Base-by-base conservation (phyloP, 345 rosid species). In the Syzygium aqueum region DNA sequence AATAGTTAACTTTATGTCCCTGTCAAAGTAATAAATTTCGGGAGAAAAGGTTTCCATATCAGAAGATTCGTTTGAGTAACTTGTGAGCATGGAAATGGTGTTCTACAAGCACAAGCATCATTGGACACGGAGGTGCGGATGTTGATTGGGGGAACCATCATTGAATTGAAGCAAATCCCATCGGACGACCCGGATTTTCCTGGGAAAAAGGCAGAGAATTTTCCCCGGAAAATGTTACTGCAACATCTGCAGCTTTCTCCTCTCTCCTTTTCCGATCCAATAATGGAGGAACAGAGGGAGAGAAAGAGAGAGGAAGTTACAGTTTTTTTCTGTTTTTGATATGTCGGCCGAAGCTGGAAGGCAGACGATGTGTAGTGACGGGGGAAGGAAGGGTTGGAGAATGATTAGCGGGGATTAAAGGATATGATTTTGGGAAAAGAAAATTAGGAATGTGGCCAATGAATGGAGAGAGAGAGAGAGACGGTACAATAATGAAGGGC, bases 41-140 rank as follows among this genome's bases (percentile, higher is more conserved):
- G 46, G 46, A 13, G 53, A 17, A 30, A 23, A 53, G 27, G 49
- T 84, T 7, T 54, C n/a, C 85, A 52, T 19, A 4, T 54, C 85
- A 28, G 46, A 84, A 84, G 85, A 84, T 84, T 84, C 85, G 85
- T 30, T 19, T 19, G n/a, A 54, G 53, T 84, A 40, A 17, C 85
- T 84, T 84, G 85, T 51, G 59, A 52, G 53, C 49, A 53, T 28
- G 61, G 85, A 52, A 84, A 84, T 84, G 54, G 61, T 51, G 54
- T 53, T 53, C 63, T 84, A 52, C 85, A 84, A 84, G 85, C 59
- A 84, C 59, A 84, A 84, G 85, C 85, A 84, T 84, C 85, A 19
- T 52, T 52, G 85, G 85, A 52, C 85, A 84, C 85, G 85, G 59
- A 84, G 61, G 85, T 8, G 54, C 28, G 46, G 82, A 37, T 73